Evolutionary conservation across 441 rosid species (phyloP).

Genomic region (Hura crepitans): DNA sequence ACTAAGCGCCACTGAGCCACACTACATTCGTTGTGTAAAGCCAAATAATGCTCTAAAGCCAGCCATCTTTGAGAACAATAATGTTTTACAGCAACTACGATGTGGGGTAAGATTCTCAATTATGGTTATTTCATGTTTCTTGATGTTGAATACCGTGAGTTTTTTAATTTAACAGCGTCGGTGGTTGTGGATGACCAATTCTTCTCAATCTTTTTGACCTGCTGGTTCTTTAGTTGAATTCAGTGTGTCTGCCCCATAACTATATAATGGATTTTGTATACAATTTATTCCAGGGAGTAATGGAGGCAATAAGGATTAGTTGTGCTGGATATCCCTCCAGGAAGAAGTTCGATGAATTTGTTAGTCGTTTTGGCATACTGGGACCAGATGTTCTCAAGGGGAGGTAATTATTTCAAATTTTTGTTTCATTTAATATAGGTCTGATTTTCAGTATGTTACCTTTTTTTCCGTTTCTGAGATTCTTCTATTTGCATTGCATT

Average conservation of each 20-base stretch:
- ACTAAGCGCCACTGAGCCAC: conserved; percentile 87
- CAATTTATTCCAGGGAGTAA: conserved; percentile 66
- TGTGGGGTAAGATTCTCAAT: conserved; percentile 75
- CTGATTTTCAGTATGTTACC: conserved; percentile 10
- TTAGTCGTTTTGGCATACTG: conserved; percentile 60
- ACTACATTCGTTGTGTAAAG: conserved; percentile 87
- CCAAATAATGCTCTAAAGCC: conserved; percentile 95
- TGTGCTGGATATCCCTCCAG: conserved; percentile 98
- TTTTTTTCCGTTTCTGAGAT: conserved; percentile 15
- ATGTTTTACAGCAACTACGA: conserved; percentile 82
- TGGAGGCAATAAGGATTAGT: conserved; percentile 98
- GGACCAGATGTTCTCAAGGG: conserved; percentile 48
- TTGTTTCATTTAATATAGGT: conserved; percentile 6
- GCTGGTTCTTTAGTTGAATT: too few species aligned
- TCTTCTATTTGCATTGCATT: conserved; percentile 18
- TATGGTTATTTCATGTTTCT: conserved; percentile 27
- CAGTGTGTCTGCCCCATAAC: conserved; percentile 5
- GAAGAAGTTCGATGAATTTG: conserved; percentile 69
- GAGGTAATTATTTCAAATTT: conserved; percentile 45
- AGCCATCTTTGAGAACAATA: conserved; percentile 66
- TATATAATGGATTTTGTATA: conserved; percentile 13
- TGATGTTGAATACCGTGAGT: too few species aligned
- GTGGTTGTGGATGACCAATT: too few species aligned
- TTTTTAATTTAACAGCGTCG: too few species aligned
- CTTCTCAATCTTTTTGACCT: too few species aligned